These are phyloP conservation scores for Flaveria floridana DNA, from an alignment of 140 eudicot genomes.

Conservation along the genomic window DNA sequence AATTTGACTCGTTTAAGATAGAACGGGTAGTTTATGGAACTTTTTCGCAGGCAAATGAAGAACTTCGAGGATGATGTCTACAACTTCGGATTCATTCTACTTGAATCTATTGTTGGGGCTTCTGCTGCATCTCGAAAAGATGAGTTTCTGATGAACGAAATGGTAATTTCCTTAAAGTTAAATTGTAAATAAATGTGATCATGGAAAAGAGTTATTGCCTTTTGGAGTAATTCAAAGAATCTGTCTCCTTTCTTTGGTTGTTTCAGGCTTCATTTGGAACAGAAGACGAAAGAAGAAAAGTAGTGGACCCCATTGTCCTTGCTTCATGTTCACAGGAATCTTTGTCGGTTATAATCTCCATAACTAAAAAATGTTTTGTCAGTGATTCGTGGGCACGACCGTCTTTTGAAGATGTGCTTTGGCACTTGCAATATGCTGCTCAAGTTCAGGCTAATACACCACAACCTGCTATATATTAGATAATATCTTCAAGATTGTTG, in stretches of 20 bases:
- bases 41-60: constrained; percentile 55
- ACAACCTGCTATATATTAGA: constrained; percentile 28
- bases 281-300: constrained; percentile 42
- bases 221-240: not conserved
- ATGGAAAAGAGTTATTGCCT: not conserved
- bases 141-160: constrained; percentile 45
- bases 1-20: not conserved
- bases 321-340: constrained; percentile 55
- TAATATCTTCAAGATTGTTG: constrained; percentile 24
- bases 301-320: constrained; percentile 62
- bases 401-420: constrained; percentile 66
- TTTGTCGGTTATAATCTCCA: constrained; percentile 50
- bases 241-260: not conserved
- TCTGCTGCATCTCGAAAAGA: constrained; percentile 49
- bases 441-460: constrained; percentile 50
- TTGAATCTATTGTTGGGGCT: constrained; percentile 66
- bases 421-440: constrained; percentile 77
- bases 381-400: constrained; percentile 59
- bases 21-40: not conserved
- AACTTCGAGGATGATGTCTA: constrained; percentile 66
- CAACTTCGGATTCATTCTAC: constrained; percentile 60
- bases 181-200: not conserved
- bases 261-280: constrained; percentile 51
- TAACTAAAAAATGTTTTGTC: constrained; percentile 57
- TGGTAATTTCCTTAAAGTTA: constrained; percentile 39